Percentiles rank a stretch among this genome's conserved stretches.
These are phyloP conservation scores for Colletotrichum truncatum DNA, from an alignment of 2,329 filamentous ascomycete species.

Conservation along the genomic window DNA sequence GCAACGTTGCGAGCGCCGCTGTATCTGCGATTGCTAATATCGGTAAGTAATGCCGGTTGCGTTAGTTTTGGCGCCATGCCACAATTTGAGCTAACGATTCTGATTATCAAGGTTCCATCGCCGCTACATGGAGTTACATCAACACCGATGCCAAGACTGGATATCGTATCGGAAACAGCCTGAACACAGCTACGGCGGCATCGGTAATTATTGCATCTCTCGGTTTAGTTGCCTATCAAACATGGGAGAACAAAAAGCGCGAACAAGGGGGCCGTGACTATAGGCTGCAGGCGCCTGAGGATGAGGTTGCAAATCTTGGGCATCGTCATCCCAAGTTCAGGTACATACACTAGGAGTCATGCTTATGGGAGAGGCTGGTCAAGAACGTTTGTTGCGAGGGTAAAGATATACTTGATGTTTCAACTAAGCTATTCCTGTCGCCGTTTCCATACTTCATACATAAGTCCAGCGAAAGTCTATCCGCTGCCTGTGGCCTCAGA, in stretches of 20 bases:
- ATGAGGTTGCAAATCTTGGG: slow-evolving; percentile 34
- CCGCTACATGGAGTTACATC: slow-evolving; percentile 40
- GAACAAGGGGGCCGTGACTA: slow-evolving; percentile 35
- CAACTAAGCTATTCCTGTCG: background rate
- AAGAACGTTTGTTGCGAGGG: too few relatives aligned
- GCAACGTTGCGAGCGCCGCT: slow-evolving; percentile 37
- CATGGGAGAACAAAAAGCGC: slow-evolving; percentile 38
- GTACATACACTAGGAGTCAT: slow-evolving; percentile 33
- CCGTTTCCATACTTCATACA: background rate
- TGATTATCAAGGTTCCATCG: slow-evolving; percentile 34
- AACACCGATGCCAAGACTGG: slow-evolving; percentile 37
- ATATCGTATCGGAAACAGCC: slow-evolving; percentile 37
- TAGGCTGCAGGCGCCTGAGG: slow-evolving; percentile 29
- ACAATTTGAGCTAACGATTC: background rate
- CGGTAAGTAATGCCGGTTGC: slow-evolving; percentile 25
- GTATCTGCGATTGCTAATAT: slow-evolving; percentile 38
- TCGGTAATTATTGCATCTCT: slow-evolving; percentile 36
- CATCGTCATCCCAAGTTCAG: slow-evolving; percentile 37
- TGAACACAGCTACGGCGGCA: slow-evolving; percentile 36
- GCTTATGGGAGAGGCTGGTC: too few relatives aligned
- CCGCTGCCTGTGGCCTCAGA: background rate
- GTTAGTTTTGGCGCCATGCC: background rate
- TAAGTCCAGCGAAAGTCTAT: background rate
- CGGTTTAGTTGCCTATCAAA: slow-evolving; percentile 33
- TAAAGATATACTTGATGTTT: background rate